Evolutionary conservation across 257 asterid genomes (phyloP), one percentile per base, ranked within the genome.

Genomic region (Solanum pennellii): DNA sequence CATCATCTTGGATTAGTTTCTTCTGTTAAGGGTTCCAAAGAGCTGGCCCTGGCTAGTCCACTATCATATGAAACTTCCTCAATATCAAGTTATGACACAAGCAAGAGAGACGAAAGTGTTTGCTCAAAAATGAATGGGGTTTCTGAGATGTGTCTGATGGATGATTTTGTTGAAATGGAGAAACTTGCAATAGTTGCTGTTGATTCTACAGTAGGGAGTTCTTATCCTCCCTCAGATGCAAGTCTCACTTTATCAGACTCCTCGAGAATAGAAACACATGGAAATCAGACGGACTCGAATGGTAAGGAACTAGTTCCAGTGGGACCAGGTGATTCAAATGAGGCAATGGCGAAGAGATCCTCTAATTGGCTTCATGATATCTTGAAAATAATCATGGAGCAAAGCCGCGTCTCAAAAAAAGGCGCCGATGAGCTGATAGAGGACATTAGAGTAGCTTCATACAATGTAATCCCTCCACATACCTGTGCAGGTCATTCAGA

Each of bases 101-200:
- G 18, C 89, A 90, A 92, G 71, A 87, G 90, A 49, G 45, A 42
- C 12, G 92, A 88, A 35, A 83, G 86, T 23, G 74, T 82, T 69
- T 85, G 91, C 73, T 92, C 94, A 89, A 90, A 89, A 84, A 89
- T 59, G 92, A 86, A 92, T 83, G 98, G 93, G 84, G 94, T 92
- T 88, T 90, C 94, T 11, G 97, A 97, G 66, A 95, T 95, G 96
- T 92, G 95, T 79, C 93, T 97, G 87, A 93, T 97, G 99, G 99
- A 97, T 84, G 99, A 97, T 89, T 97, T 97, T 89, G 96, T 90
- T 21, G 98, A 97, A 90, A 95, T 97, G 99, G 99, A 97, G 92
- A 96, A 93, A 87, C 89, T 95, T 65, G 99, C 98, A 23, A 93
- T 96, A 89, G 98, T 96, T 85, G 92, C 99, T 84, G 89, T 94